Base-by-base conservation (phyloP, 2,329 filamentous ascomycete genomes). In the Monilinia polystroma region DNA sequence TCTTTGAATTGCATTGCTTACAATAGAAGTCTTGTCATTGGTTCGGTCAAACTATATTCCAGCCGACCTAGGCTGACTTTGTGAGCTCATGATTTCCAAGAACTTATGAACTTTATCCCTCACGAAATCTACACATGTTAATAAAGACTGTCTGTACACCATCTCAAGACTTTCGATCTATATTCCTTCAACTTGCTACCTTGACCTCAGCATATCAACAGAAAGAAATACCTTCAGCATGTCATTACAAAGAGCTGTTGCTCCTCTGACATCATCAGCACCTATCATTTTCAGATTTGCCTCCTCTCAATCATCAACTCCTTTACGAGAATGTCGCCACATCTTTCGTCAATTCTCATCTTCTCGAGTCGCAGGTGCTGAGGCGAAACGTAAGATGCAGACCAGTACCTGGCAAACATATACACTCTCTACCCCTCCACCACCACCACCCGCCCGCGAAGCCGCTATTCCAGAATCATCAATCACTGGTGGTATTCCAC, bases 391-490 rank as follows among this genome's bases (percentile, higher is more conserved):
- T 62, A 84, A 85, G 69, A 83, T 90, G 75, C 87, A 88, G 76
- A 90, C 87, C 16, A 85, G 85, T 43, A 88, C 86, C 23, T 87
- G 88, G 73, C 85, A 84, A 67, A 86, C 87, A 26, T 83, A 86
- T 68, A 81, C 81, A 2, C 77, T 90, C 18, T 49, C 49, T 35
- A 41, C 58, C 20, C 52, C 38, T 35, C 60, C 60, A n/a, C 80
- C 82, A 71, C 84, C 85, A 16, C 81, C 81, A 54, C 41, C 41
- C 41, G 77, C 78, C 67, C 82, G 85, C 71, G 88, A 85, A 76
- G 77, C 80, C 45, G 82, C 82, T n/a, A 78, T 84, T 41, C 83
- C 84, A 62, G 85, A 89, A 65, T 85, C 84, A 14, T 88, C 87
- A 41, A 87, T 89, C 72, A 81, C 85, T 12, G 81, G 82, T 49